Evolutionary conservation across 257 asterid genomes (phyloP), one percentile per base, ranked within the genome.

Genomic region (Nicotiana otophora): DNA sequence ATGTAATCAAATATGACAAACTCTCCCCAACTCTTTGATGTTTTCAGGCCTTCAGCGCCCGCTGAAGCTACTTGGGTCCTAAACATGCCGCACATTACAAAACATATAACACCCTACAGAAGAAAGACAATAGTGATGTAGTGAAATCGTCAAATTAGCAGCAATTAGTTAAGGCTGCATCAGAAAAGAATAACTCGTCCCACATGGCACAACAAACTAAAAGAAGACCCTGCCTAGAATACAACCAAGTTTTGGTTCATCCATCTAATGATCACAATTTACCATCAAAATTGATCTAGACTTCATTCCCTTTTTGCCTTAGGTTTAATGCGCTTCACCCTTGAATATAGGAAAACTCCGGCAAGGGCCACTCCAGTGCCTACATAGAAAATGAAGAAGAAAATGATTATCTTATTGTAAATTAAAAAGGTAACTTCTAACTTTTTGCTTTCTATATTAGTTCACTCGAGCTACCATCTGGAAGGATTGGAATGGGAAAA

Each of bases 361-460:
- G 92, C 92, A 55, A 95, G 97, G 82, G 97, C 98, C 67, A 95
- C 70, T 67, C 92, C 99, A 66, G 98, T 94, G 58, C 98, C 99
- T 95, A 85, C 83, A 84, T 74, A 80, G 53, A 80, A 42, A 46
- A 39, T 55, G 80, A 80, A 23, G 72, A 30, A 63, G 19, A 65
- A 78, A 34, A 10, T 30, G 34, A 28, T n/a, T 72, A 31, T 28
- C 20, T 4, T 33, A 42, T 70, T 12, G 60, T 19, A 31, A 36
- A 70, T 42, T n/a, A 31, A 51, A 10, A 28, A 77, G 61, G 58
- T 4, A 17, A 55, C 28, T 4, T 20, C 75, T 48, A 42, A 8
- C 28, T 20, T 60, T 15, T 55, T 54, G 42, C 8, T 39, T 17
- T 7, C 42, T 23, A 12, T 26, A 70, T 19, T 5, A 1, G 10